Conservation (phyloP, 164 flowering plant genomes). For the Macadamia integrifolia region DNA sequence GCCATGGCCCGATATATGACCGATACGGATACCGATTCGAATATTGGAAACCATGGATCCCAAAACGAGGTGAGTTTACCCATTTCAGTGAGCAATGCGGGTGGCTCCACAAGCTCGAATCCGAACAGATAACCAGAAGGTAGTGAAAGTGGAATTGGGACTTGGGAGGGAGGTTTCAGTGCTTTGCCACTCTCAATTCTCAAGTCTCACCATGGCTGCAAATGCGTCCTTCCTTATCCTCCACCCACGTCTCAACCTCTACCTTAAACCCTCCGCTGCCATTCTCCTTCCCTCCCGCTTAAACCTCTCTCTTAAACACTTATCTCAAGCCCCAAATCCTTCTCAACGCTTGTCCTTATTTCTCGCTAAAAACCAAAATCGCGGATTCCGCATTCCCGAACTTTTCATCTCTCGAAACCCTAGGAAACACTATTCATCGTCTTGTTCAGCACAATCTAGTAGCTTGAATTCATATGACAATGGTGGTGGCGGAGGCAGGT, state of each 20-base stretch:
- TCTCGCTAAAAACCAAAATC: neutral
- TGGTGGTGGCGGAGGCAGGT: constrained; percentile 37
- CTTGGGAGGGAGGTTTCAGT: no score
- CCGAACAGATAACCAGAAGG: no score
- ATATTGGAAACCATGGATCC: no score
- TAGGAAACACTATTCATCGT: constrained; percentile 13
- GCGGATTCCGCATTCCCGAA: neutral
- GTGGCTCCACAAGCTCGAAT: no score
- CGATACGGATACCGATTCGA: no score
- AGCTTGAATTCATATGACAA: constrained; percentile 9
- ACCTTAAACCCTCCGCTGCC: constrained; percentile 12
- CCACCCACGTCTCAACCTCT: constrained; percentile 25
- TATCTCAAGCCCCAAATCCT: constrained; percentile 9
- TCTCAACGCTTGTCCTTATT: neutral
- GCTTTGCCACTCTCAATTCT: no score
- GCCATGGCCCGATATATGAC: no score
- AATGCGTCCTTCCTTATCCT: constrained; percentile 36
- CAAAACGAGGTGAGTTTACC: no score
- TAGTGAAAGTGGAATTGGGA: no score
- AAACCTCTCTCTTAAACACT: constrained; percentile 8
- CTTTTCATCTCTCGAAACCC: constrained; percentile 13
- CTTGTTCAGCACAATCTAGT: constrained; percentile 4
- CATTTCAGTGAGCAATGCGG: no score
- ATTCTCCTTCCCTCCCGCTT: constrained; percentile 14
- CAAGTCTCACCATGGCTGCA: constrained; percentile 23